Evolutionary conservation across 306 rosid genomes (phyloP), one percentile per base, ranked within the genome.

Genomic region (Albizia julibrissin): DNA sequence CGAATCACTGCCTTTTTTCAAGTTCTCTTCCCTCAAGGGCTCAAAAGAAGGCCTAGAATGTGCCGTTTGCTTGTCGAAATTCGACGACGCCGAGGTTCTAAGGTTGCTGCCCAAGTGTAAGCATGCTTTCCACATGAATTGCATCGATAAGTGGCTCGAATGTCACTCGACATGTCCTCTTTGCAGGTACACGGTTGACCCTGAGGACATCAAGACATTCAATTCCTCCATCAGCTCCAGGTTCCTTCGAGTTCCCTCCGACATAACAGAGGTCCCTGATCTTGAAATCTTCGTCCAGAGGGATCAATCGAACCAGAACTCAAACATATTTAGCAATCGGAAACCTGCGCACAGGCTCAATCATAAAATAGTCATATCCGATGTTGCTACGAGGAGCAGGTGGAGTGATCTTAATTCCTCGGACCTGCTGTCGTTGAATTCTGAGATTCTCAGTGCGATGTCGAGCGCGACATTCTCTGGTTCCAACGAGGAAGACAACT

Each of bases 361-460:
- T 18, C 98, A 93, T 83, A 95, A 43, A 73, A 93, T 95, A 26
- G 73, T 93, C 5, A 84, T 86, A n/a, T 85, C 95, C 1, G 92
- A 88, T 72, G 88, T 87, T 70, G 87, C 88, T 10, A 85, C 83
- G n/a, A 90, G 90, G 81, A 93, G 87, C 70, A 85, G 99, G 80
- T 95, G 99, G 98, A 95, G 99, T 78, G 92, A 90, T 82, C 85
- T 93, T 24, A 90, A 90, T 34, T 92, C 99, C 52, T 90, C 97
- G 2, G 97, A 95, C 78, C 43, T 93, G 84, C 74, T 93, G 76
- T 93, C 91, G 47, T 84, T 95, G 82, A 92, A 71, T 33, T 83
- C 91, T 3, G 97, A 95, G 80, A 88, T 95, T 93, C 79, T 95
- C 8, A 75, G 43, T 54, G 86, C 85, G 29, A 16, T 49, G 34